These are phyloP conservation scores for Tilletia horrida DNA, from an alignment of 1,284 basidiomycete genomes.

Conservation along the genomic window DNA sequence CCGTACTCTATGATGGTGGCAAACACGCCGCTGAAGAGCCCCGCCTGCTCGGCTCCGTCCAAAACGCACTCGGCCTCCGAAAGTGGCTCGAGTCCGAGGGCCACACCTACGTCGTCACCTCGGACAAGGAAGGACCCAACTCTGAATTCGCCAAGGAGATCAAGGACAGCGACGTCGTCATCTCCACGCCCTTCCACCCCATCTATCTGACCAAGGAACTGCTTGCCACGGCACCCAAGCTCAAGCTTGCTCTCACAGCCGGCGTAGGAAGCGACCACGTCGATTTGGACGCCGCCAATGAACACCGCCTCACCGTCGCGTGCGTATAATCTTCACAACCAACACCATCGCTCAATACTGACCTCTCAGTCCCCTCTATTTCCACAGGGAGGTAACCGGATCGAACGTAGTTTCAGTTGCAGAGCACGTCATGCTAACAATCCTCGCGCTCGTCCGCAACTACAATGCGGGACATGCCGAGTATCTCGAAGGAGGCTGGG, in stretches of 20 bases:
- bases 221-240: constrained; percentile 75
- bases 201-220: constrained; percentile 81
- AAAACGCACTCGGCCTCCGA: constrained; percentile 65
- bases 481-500: constrained; percentile 39
- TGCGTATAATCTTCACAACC: constrained; percentile 41
- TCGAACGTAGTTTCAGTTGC: constrained; percentile 74
- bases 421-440: constrained; percentile 81
- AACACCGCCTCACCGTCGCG: constrained; percentile 72
- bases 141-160: constrained; percentile 85
- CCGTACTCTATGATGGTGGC: constrained; percentile 69
- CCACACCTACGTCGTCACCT: constrained; percentile 70
- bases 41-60: constrained; percentile 79
- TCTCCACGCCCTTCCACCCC: constrained; percentile 80
- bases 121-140: constrained; percentile 80
- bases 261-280: constrained; percentile 86
- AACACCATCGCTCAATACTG: too few relatives aligned
- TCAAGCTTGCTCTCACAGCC: constrained; percentile 88
- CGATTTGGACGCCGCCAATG: constrained; percentile 82
- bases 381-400: constrained; percentile 62
- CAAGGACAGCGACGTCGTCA: constrained; percentile 62
- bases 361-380: too few relatives aligned
- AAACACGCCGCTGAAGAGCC: constrained; percentile 75
- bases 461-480: constrained; percentile 69
- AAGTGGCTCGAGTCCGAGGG: constrained; percentile 63
- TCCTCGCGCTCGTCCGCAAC: constrained; percentile 81